phyloP scores from a whole-genome alignment of 164 flowering plant genomes.

The Annona squamosa region DNA sequence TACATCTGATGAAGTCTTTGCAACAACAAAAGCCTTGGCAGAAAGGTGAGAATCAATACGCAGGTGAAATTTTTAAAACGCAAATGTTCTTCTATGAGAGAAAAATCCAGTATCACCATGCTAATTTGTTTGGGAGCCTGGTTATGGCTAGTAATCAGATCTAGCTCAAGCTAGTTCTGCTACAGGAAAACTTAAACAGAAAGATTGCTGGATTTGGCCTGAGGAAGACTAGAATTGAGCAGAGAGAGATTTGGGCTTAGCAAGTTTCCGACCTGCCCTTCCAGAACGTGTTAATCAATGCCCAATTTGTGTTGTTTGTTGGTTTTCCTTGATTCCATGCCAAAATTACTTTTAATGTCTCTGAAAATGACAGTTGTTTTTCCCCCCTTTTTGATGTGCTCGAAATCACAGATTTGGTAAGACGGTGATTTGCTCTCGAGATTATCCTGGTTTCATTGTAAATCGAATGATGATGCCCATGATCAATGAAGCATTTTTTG shows the following conservation, averaged over 20 bases:
- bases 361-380: not conserved
- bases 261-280: not conserved
- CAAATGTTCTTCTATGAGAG: too few relatives aligned
- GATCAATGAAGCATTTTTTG: slow-evolving; percentile 88
- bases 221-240: too few relatives aligned
- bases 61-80: too few relatives aligned
- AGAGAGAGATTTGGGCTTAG: too few relatives aligned
- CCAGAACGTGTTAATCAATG: not conserved
- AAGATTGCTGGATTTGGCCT: too few relatives aligned
- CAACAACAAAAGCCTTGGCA: slow-evolving; percentile 55
- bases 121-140: too few relatives aligned
- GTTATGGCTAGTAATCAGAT: too few relatives aligned
- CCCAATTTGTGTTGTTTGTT: not conserved
- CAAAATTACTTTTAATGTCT: not conserved
- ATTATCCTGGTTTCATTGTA: slow-evolving; percentile 81
- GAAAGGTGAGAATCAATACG: slow-evolving; percentile 43
- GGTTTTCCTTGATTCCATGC: too few relatives aligned
- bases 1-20: slow-evolving; percentile 75
- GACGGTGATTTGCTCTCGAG: slow-evolving; percentile 76
- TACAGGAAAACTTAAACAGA: too few relatives aligned
- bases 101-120: too few relatives aligned
- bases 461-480: slow-evolving; percentile 94
- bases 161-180: too few relatives aligned
- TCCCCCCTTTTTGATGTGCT: not conserved
- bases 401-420: slow-evolving; percentile 65